Base-by-base conservation (phyloP, 2,329 filamentous ascomycete genomes). In the Cladosporium sp. region DNA sequence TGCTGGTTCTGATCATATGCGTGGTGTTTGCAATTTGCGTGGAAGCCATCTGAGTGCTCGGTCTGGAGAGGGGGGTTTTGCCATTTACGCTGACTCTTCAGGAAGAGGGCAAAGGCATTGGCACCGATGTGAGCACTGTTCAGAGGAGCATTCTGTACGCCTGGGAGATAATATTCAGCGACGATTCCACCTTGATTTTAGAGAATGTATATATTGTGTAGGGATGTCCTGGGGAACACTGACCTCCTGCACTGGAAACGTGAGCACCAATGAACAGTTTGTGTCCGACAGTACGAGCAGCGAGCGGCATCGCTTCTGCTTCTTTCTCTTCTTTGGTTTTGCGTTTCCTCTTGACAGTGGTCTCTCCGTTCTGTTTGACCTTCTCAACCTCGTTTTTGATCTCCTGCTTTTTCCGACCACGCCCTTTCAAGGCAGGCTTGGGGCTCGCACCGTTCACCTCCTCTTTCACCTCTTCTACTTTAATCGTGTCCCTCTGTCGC, bases 21-120 rank as follows among this genome's bases (percentile, higher is more conserved):
- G 67, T 92, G 83, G 46, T 84, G 73, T 46, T 80, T 75, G 65
- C 89, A 88, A 32, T 82, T 74, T 41, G 77, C 76, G 52, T 80
- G 80, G 72, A 97, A 98, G 37, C 82, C 78, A 40, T 82, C 77
- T 46, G 80, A 77, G 49, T 85, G 81, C 22, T 86, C 83, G 37
- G 82, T 71, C 22, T 85, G 77, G 4, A 98, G 77, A 0, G 87
- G 81, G 8, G 91, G 89, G 63, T 86, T 95, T 28, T 81, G 78
- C 93, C 93, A 98, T 74, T 95, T 97, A 52, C 91, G 84, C 70
- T 98, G 93, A 0, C 89, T 95, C 68, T 97, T 97, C 61, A 98
- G 79, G 73, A 98, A 98, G 16, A 97, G 77, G 3, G 93, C 93
- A 62, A 97, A 95, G 9, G 91, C 83, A 67, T 97, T 98, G 57